phyloP scores from a whole-genome alignment of 768 basidiomycete genomes.

The Leccinum pellstonianum region DNA sequence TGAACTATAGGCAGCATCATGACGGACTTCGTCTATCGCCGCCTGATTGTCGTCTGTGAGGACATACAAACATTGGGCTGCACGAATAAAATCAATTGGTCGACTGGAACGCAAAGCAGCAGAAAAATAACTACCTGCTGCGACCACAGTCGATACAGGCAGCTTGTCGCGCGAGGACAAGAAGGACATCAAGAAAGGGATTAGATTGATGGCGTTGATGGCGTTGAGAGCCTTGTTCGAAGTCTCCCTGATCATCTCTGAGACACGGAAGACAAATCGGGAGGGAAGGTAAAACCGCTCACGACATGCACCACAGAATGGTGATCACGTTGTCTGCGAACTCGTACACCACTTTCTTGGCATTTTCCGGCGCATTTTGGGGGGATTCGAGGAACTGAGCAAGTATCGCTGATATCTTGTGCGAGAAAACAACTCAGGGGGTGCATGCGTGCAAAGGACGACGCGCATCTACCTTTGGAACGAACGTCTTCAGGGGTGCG shows the following conservation, averaged over 20 bases:
- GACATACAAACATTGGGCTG: slow-evolving; percentile 91
- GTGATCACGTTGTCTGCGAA: slow-evolving; percentile 93
- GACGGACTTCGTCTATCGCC: slow-evolving; percentile 62
- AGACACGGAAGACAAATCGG: slow-evolving; percentile 13
- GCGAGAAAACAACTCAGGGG: not conserved
- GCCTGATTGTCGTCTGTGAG: slow-evolving; percentile 89
- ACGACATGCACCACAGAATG: slow-evolving; percentile 93
- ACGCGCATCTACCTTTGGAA: slow-evolving; percentile 62
- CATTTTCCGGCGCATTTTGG: slow-evolving; percentile 64
- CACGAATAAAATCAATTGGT: slow-evolving; percentile 1
- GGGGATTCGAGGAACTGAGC: slow-evolving; percentile 62
- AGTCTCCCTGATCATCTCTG: slow-evolving; percentile 63
- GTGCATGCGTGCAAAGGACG: not conserved
- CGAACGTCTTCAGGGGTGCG: slow-evolving; percentile 67
- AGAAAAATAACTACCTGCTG: slow-evolving; percentile 61
- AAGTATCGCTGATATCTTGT: slow-evolving; percentile 71
- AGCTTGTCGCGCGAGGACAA: slow-evolving; percentile 67
- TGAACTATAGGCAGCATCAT: slow-evolving; percentile 57
- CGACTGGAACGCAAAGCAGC: not conserved
- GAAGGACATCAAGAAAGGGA: slow-evolving; percentile 91
- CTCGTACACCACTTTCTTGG: slow-evolving; percentile 76
- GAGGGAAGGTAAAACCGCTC: slow-evolving; percentile 39
- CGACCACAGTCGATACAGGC: slow-evolving; percentile 67
- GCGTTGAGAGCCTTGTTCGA: slow-evolving; percentile 82
- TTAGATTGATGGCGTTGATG: slow-evolving; percentile 75